Base-by-base conservation (phyloP, 352 stramenopile genomes). In the Phytopythium aichiense region DNA sequence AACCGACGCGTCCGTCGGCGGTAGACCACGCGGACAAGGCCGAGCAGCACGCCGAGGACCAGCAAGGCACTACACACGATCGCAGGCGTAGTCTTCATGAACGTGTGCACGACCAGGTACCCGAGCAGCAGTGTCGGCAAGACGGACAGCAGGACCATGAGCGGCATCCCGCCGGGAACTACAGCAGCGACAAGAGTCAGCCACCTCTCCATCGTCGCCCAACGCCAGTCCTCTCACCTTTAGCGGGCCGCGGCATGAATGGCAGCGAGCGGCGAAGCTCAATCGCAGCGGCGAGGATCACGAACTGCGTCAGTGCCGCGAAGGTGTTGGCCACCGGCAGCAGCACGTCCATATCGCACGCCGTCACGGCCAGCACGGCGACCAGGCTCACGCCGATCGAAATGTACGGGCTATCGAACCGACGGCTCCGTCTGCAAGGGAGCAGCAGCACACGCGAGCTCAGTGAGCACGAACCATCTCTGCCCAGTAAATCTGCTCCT, bases 231-330 rank as follows among this genome's bases (percentile, higher is more conserved):
- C 5, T 4, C 63, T 40, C 23, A 71, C 65, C 60, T 46, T 74
- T 74, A 16, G 67, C 72, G 13, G 81, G 77, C 1, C 81, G 74
- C n/a, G 76, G 71, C 65, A 92, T 77, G 68, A 79, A 80, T 18
- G 74, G 72, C 48, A 81, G 65, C 20, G 67, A 76, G 8, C 87
- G 66, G 2, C 91, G 78, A 4, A 98, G 75, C 60, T 95, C 79
- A 49, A 97, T 57, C 67, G 95, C 95, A 12, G 88, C 87, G n/a
- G 64, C 71, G 65, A 96, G 90, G 40, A 96, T 83, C 52, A 96
- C 66, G 20, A 96, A 46, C 60, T 95, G 72, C 9, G 77, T 64
- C 40, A 90, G 58, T 15, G 84, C 72, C 62, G 92, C 95, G 37
- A 94, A 84, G 22, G 89, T 79, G 66, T 96, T 97, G 25, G 92